Evolutionary conservation across 768 basidiomycete species (phyloP).

Genomic region (Pleurotus citrinopileatus): DNA sequence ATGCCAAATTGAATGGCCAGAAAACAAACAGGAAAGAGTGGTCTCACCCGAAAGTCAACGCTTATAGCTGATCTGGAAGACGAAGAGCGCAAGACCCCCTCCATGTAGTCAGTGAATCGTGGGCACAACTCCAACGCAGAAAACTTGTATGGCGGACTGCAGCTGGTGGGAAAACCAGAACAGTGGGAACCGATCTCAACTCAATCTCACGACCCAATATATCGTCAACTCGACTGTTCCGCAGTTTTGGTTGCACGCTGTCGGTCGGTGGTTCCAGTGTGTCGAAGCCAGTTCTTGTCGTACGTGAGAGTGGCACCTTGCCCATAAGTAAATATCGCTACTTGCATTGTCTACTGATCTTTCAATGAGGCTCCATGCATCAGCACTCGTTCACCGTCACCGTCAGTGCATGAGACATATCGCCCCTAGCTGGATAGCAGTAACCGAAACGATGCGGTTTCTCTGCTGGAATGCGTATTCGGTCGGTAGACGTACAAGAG

Average conservation of each 20-base stretch:
- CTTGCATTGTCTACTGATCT: too few species aligned
- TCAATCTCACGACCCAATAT: conserved; percentile 24
- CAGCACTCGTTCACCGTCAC: too few species aligned
- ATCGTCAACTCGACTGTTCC: not conserved
- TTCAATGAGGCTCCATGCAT: too few species aligned
- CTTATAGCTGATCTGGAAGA: conserved; percentile 25
- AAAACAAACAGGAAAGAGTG: conserved; percentile 14
- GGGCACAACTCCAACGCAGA: conserved; percentile 22
- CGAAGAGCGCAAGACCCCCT: conserved; percentile 27
- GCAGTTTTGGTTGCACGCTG: not conserved
- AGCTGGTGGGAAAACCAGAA: conserved; percentile 39
- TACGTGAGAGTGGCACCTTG: too few species aligned
- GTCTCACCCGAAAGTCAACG: conserved; percentile 21
- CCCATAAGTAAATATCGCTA: too few species aligned
- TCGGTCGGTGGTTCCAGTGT: not conserved
- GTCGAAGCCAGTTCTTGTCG: not conserved
- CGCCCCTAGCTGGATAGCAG: too few species aligned
- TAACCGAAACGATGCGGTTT: too few species aligned
- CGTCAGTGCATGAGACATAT: not conserved
- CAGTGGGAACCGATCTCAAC: conserved; percentile 32
- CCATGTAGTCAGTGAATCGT: conserved; percentile 27
- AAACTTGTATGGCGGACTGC: conserved; percentile 20
- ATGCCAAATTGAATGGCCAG: conserved; percentile 11
- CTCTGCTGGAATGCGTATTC: too few species aligned
- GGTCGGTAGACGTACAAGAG: too few species aligned